Percentiles rank a stretch among this genome's conserved stretches.
phyloP scores from a whole-genome alignment of 2,329 filamentous ascomycete species.

The Monosporascus ibericus region DNA sequence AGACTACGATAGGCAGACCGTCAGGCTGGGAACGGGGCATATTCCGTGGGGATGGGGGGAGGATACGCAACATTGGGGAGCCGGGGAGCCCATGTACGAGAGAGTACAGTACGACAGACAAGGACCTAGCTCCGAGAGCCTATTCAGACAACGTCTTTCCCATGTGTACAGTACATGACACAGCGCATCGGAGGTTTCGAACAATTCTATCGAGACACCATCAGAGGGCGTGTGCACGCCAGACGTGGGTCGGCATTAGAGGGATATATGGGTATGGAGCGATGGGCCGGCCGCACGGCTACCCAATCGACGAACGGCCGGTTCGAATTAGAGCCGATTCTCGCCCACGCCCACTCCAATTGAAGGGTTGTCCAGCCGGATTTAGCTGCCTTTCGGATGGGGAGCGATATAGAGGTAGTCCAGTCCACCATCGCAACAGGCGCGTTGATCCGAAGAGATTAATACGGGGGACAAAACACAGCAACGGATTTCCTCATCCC shows the following conservation, averaged over 20 bases:
- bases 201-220: slow-evolving; percentile 5
- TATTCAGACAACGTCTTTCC: neutral
- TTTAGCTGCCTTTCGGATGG: slow-evolving; percentile 9
- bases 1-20: slow-evolving; percentile 2
- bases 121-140: neutral
- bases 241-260: neutral
- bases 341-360: slow-evolving; percentile 1
- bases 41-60: neutral
- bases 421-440: slow-evolving; percentile 24
- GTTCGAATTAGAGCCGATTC: neutral
- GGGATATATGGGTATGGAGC: neutral
- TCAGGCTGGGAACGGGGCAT: neutral
- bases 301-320: neutral
- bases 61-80: neutral
- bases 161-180: neutral
- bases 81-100: neutral
- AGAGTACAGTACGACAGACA: neutral
- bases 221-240: neutral
- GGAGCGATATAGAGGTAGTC: slow-evolving; percentile 7
- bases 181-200: neutral
- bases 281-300: neutral
- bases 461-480: slow-evolving; percentile 22
- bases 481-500: slow-evolving; percentile 20
- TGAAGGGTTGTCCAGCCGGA: slow-evolving; percentile 12
- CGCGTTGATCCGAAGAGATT: slow-evolving; percentile 30